These are phyloP conservation scores for Cyclostephanos tholiformis DNA, from an alignment of 108 stramenopile species.

Conservation along the genomic window DNA sequence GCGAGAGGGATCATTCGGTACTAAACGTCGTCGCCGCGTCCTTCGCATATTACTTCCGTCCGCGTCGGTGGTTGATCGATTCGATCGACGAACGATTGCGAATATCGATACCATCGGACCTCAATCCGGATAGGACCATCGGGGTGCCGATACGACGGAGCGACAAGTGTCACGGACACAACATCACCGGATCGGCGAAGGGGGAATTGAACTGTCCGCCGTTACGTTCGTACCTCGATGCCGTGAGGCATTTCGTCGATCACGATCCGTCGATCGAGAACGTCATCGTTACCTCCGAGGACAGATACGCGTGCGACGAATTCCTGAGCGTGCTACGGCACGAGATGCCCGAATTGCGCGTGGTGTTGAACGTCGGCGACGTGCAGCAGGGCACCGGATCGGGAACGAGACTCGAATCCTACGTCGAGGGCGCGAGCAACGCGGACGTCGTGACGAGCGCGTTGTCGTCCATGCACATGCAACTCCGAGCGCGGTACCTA, in stretches of 20 bases:
- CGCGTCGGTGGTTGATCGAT: constrained; percentile 22
- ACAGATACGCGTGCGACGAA: constrained; percentile 41
- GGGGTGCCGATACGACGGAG: constrained; percentile 43
- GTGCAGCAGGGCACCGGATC: constrained; percentile 49
- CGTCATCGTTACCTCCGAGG: constrained; percentile 45
- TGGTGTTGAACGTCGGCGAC: constrained; percentile 37
- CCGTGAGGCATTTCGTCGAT: constrained; percentile 17
- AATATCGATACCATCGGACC: constrained; percentile 24
- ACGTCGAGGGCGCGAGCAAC: constrained; percentile 24
- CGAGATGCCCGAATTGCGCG: constrained; percentile 23
- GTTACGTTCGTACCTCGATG: constrained; percentile 14
- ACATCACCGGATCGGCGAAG: constrained; percentile 24
- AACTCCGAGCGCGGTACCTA: constrained; percentile 38
- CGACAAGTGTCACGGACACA: constrained; percentile 48
- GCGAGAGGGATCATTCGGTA: constrained; percentile 19
- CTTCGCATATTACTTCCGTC: constrained; percentile 43
- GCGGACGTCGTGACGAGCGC: constrained; percentile 29
- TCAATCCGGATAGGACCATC: constrained; percentile 39
- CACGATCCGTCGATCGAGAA: constrained; percentile 42
- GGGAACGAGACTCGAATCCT: constrained; percentile 38
- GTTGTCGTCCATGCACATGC: constrained; percentile 35
- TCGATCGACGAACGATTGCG: constrained; percentile 33
- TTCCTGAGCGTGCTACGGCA: constrained; percentile 28
- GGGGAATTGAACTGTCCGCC: constrained; percentile 43
- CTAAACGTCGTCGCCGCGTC: constrained; percentile 19